Percentiles rank a stretch among this genome's conserved stretches.
Evolutionary conservation across 1,284 basidiomycete species (phyloP).

Genomic region (Irpex sp.): DNA sequence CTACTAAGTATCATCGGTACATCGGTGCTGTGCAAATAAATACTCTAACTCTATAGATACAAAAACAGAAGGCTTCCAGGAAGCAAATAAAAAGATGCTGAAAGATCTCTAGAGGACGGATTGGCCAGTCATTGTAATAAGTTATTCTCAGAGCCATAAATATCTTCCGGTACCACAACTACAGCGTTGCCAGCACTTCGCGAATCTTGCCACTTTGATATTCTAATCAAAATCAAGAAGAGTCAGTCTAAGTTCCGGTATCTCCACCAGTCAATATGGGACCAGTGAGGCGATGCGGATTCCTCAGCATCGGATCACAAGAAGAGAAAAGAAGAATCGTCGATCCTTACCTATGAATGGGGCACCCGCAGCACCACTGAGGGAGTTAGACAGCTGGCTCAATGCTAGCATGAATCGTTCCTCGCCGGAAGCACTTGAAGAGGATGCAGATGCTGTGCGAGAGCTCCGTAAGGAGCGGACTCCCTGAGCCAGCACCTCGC

Average conservation of each 20-base stretch:
- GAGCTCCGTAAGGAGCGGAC: slow-evolving; percentile 11
- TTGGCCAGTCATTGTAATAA: no score
- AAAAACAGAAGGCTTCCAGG: not conserved
- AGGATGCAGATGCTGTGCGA: slow-evolving; percentile 10
- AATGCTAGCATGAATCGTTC: slow-evolving; percentile 5
- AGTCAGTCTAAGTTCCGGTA: no score
- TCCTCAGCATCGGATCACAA: not conserved
- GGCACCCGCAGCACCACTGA: slow-evolving; percentile 3
- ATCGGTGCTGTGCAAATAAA: not conserved
- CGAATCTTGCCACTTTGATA: slow-evolving; percentile 5
- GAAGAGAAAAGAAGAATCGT: not conserved
- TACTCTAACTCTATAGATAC: not conserved
- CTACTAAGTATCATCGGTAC: not conserved
- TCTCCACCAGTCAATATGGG: no score
- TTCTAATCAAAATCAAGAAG: slow-evolving; percentile 4
- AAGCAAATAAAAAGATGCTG: no score
- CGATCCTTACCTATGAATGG: slow-evolving; percentile 11
- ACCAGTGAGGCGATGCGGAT: no score
- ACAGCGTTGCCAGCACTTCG: slow-evolving; percentile 2
- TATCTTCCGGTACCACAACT: not conserved
- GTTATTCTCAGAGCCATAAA: no score
- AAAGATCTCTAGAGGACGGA: no score
- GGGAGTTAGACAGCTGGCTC: slow-evolving; percentile 5
- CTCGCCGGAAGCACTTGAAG: slow-evolving; percentile 9
- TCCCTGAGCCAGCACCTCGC: slow-evolving; percentile 11